Conservation (phyloP, 83 land plant genomes). For the Picea mariana region DNA sequence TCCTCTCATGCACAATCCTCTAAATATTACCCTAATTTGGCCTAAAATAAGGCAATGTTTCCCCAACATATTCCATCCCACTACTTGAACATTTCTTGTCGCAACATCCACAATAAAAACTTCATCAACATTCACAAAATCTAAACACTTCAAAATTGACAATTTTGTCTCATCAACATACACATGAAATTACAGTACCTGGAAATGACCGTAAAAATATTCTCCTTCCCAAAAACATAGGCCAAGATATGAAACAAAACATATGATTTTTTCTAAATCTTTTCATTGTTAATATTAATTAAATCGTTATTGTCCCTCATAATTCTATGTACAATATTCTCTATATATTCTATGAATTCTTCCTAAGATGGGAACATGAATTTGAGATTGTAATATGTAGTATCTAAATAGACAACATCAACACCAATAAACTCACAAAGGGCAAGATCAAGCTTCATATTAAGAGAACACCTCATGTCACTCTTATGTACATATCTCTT, state of each 20-base stretch:
- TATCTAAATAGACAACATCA: constrained; percentile 83
- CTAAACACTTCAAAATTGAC: constrained; percentile 59
- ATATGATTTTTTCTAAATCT: background rate
- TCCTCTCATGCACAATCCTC: constrained; percentile 59
- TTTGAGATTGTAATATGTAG: constrained; percentile 90
- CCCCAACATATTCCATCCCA: constrained; percentile 96
- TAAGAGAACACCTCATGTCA: constrained; percentile 68
- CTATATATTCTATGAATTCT: constrained; percentile 74
- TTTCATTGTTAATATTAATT: background rate
- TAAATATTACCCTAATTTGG: constrained; percentile 86
- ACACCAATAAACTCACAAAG: constrained; percentile 66
- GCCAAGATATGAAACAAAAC: constrained; percentile 83
- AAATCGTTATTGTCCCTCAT: constrained; percentile 19
- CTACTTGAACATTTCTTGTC: constrained; percentile 75
- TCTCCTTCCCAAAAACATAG: constrained; percentile 91
- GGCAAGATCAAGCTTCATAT: constrained; percentile 53
- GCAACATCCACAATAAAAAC: constrained; percentile 65
- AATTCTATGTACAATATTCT: constrained; percentile 38
- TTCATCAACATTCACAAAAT: constrained; percentile 33
- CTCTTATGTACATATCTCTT: constrained; percentile 82
- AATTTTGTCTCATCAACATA: constrained; percentile 70
- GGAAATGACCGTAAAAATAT: constrained; percentile 68
- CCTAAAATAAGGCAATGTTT: constrained; percentile 93
- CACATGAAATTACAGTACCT: constrained; percentile 47
- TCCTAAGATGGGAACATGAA: constrained; percentile 76